Conservation (phyloP, 352 stramenopile species). For the Phytophthora boehmeriae region DNA sequence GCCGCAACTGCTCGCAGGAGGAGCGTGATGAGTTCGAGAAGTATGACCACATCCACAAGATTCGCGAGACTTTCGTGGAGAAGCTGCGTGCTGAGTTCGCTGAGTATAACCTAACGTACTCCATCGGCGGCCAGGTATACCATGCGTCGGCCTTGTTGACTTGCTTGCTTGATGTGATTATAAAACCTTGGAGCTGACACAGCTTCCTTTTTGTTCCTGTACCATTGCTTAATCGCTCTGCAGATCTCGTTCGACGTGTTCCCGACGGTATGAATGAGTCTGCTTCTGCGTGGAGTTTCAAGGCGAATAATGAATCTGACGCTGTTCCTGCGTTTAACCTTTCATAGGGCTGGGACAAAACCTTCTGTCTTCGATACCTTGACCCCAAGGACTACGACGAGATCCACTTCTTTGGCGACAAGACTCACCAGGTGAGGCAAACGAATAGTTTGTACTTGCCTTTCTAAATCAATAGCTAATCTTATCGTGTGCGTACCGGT, state of each 20-base stretch:
- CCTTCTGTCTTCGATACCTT: conserved; percentile 97
- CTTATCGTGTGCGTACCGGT: conserved; percentile 3
- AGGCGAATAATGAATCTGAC: too few relatives aligned
- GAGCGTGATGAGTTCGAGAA: conserved; percentile 98
- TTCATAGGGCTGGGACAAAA: conserved; percentile 98
- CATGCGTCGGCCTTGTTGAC: not conserved
- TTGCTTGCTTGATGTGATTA: not conserved
- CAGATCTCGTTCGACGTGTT: conserved; percentile 99
- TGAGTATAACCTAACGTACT: conserved; percentile 97
- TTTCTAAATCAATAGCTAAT: conserved; percentile 12
- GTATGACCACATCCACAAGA: conserved; percentile 94
- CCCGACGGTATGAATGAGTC: conserved; percentile 59
- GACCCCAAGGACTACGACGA: conserved; percentile 96
- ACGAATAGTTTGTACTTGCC: conserved; percentile 1
- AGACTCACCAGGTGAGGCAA: conserved; percentile 92
- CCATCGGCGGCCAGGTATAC: conserved; percentile 94
- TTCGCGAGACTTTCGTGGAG: conserved; percentile 96
- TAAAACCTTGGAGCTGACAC: not conserved
- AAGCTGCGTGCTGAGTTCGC: conserved; percentile 94
- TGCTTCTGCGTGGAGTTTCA: not conserved
- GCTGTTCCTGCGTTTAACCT: conserved; percentile 3
- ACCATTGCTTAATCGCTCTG: not conserved
- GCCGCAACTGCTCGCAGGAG: conserved; percentile 97
- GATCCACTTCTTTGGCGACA: conserved; percentile 99
- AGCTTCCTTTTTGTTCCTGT: conserved; percentile 2